Conservation (phyloP, 768 basidiomycete species). For the Leccinum uliginosum region DNA sequence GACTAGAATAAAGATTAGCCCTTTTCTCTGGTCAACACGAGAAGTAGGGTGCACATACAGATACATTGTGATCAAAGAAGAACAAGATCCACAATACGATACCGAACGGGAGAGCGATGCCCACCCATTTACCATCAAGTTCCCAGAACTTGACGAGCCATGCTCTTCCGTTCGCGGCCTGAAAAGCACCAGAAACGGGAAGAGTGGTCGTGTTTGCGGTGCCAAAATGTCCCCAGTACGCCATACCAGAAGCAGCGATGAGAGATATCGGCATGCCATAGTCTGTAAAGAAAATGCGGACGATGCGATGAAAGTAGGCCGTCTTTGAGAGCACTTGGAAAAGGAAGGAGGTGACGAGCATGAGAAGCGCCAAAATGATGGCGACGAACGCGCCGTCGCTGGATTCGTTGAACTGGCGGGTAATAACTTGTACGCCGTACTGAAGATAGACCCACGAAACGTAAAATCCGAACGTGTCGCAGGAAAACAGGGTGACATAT, state of each 20-base stretch:
- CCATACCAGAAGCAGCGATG: constrained; percentile 68
- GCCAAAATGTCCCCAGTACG: constrained; percentile 83
- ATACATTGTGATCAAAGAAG: constrained; percentile 95
- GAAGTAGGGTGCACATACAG: constrained; percentile 40
- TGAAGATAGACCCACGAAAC: constrained; percentile 88
- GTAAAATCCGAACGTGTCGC: constrained; percentile 91
- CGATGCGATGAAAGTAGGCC: constrained; percentile 65
- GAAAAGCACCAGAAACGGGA: constrained; percentile 65
- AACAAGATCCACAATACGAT: constrained; percentile 86
- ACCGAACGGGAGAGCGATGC: constrained; percentile 86
- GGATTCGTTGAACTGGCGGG: constrained; percentile 54
- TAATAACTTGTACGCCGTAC: constrained; percentile 83
- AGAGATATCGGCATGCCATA: constrained; percentile 92
- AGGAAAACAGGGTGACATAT: constrained; percentile 87
- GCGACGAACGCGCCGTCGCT: constrained; percentile 53
- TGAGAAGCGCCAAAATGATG: constrained; percentile 72
- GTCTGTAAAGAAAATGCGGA: constrained; percentile 74
- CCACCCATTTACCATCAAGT: constrained; percentile 84
- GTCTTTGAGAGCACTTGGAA: constrained; percentile 65
- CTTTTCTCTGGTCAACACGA: neutral
- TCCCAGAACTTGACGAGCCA: constrained; percentile 93
- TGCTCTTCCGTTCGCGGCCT: constrained; percentile 61
- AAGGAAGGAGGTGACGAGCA: constrained; percentile 70
- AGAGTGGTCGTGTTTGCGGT: constrained; percentile 56
- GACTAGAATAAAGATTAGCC: constrained; percentile 45